phyloP scores from a whole-genome alignment of 2,329 filamentous ascomycete genomes.

The Epichloe bromicola region DNA sequence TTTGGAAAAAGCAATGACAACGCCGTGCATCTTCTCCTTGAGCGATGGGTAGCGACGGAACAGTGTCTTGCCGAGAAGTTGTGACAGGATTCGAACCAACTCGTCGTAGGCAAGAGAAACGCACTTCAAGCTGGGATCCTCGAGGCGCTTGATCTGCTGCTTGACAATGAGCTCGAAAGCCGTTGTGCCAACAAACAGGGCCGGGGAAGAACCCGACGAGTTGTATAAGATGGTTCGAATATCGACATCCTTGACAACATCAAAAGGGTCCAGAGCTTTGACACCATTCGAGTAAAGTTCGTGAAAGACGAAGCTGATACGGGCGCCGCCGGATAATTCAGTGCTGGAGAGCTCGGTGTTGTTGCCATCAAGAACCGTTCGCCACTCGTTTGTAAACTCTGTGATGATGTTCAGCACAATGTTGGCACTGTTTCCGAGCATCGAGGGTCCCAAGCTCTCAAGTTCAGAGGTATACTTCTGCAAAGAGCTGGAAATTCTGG shows the following conservation, averaged over 20 bases:
- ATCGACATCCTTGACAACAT: conserved; percentile 92
- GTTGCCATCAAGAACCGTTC: conserved; percentile 90
- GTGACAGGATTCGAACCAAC: conserved; percentile 84
- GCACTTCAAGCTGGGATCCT: conserved; percentile 95
- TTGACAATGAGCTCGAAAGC: conserved; percentile 99
- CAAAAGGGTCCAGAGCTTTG: conserved; percentile 95
- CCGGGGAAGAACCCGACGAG: conserved; percentile 94
- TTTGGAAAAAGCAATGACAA: conserved; percentile 93
- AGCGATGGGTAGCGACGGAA: conserved; percentile 88
- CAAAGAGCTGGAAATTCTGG: conserved; percentile 82
- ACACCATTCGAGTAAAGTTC: conserved; percentile 95
- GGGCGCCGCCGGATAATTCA: conserved; percentile 88
- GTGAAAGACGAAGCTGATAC: conserved; percentile 99
- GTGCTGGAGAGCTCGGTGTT: conserved; percentile 91
- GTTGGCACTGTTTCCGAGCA: conserved; percentile 91
- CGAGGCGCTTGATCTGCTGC: conserved; percentile 91
- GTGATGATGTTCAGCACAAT: conserved; percentile 98
- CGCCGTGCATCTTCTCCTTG: conserved; percentile 92
- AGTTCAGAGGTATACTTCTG: conserved; percentile 85
- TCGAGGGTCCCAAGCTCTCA: conserved; percentile 72
- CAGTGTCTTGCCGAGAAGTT: conserved; percentile 75
- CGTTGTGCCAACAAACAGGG: conserved; percentile 90
- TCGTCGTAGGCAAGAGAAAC: conserved; percentile 96
- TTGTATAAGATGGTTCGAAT: conserved; percentile 97
- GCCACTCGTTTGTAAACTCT: conserved; percentile 96